phyloP scores from a whole-genome alignment of 2,329 filamentous ascomycete genomes.

The Colletotrichum chrysophilum region DNA sequence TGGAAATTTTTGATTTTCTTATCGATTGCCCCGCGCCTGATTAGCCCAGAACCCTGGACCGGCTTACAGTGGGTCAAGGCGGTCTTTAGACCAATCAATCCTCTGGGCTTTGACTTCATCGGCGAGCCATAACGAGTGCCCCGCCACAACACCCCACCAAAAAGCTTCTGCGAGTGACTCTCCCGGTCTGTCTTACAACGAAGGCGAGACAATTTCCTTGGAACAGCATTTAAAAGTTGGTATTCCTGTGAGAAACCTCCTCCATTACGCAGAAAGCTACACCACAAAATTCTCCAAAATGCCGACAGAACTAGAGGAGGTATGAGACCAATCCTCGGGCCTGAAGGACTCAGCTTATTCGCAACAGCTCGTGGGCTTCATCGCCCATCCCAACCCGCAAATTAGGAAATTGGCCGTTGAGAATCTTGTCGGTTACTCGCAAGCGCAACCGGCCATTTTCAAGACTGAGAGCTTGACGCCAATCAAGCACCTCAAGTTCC shows the following conservation, averaged over 20 bases:
- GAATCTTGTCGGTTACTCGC: constrained; percentile 84
- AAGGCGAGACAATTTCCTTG: constrained; percentile 5
- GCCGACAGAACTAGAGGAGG: constrained; percentile 80
- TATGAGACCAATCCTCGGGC: constrained; percentile 36
- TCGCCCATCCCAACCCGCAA: constrained; percentile 89
- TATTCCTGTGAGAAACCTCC: neutral
- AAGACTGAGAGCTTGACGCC: constrained; percentile 81
- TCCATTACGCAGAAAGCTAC: no score
- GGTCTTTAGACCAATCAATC: constrained; percentile 7
- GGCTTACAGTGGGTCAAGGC: neutral
- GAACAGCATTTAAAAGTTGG: neutral
- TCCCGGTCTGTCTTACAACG: constrained; percentile 15
- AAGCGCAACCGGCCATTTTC: constrained; percentile 78
- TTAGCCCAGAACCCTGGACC: constrained; percentile 22
- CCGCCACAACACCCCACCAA: constrained; percentile 22
- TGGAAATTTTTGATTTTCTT: constrained; percentile 31
- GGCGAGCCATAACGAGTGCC: constrained; percentile 15
- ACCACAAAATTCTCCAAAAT: constrained; percentile 47
- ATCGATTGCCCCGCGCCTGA: constrained; percentile 34
- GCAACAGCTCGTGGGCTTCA: constrained; percentile 84
- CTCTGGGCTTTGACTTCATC: constrained; percentile 14
- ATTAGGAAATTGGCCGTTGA: constrained; percentile 86
- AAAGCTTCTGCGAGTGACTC: constrained; percentile 23
- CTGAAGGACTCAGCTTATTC: constrained; percentile 9
- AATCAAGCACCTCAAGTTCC: constrained; percentile 84